These are phyloP conservation scores for Xerocomellus chrysenteron DNA, from an alignment of 768 basidiomycete genomes.

Conservation along the genomic window DNA sequence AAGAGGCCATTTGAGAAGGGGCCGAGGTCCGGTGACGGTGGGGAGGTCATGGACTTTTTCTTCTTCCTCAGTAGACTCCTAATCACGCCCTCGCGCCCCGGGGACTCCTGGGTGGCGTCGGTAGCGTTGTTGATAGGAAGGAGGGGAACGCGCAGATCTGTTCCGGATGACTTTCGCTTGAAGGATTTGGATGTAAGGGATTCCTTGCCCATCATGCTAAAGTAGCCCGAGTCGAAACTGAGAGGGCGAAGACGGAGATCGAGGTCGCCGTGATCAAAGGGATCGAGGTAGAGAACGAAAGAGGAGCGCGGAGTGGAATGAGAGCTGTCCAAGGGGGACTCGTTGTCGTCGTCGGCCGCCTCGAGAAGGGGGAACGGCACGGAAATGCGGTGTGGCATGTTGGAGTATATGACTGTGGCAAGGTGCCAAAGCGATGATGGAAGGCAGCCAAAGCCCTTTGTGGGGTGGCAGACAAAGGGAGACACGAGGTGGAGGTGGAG, in stretches of 20 bases:
- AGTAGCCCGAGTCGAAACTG: constrained; percentile 33
- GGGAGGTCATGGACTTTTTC: constrained; percentile 19
- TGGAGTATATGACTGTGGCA: constrained; percentile 13
- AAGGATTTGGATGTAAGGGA: constrained; percentile 10
- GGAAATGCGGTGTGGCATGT: constrained; percentile 20
- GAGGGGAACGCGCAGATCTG: constrained; percentile 15
- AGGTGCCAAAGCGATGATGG: constrained; percentile 24
- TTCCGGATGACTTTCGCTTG: constrained; percentile 7
- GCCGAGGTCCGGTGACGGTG: constrained; percentile 7
- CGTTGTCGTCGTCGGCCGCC: constrained; percentile 16
- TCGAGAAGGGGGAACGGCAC: constrained; percentile 15
- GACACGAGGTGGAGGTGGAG: constrained; percentile 5
- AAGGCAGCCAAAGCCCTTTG: constrained; percentile 26
- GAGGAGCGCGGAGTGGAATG: constrained; percentile 24
- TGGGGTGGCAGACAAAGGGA: constrained; percentile 25
- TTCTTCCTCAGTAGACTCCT: constrained; percentile 20
- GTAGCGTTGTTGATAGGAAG: constrained; percentile 2
- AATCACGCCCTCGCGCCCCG: constrained; percentile 24
- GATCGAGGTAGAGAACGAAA: constrained; percentile 5
- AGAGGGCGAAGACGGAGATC: constrained; percentile 12
- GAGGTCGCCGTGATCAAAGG: not conserved
- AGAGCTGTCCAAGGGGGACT: constrained; percentile 7
- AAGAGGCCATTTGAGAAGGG: not conserved
- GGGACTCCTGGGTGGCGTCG: constrained; percentile 7
- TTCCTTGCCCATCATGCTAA: constrained; percentile 25